A percentile compares a stretch with the other conserved stretches of the same genome.
phyloP scores from a whole-genome alignment of 2,329 filamentous ascomycete species.

The Simplicillium sp. region DNA sequence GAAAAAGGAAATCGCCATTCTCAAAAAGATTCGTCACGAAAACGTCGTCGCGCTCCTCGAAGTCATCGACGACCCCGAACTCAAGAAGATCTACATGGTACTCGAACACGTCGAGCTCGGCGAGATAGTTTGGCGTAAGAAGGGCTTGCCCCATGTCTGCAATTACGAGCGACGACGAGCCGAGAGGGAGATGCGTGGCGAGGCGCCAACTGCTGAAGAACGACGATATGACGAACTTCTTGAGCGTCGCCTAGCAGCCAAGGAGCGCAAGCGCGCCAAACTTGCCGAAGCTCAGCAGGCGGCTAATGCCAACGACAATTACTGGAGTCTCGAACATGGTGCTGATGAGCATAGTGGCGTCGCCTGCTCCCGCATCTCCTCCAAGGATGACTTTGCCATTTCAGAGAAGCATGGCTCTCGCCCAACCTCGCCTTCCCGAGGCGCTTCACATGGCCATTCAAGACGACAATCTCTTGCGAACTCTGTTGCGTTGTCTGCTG shows the following conservation, averaged over 20 bases:
- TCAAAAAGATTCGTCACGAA: conserved; percentile 97
- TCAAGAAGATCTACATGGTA: conserved; percentile 97
- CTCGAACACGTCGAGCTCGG: conserved; percentile 91
- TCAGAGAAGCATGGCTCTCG: conserved; percentile 25
- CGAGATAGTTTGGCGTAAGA: conserved; percentile 89
- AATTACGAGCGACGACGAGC: conserved; percentile 73
- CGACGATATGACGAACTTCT: conserved; percentile 50
- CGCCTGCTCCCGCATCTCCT: conserved; percentile 30
- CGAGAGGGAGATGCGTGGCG: conserved; percentile 58
- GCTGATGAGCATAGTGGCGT: conserved; percentile 41
- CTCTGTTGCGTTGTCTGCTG: conserved; percentile 10
- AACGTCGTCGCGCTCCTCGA: conserved; percentile 93
- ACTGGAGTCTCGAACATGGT: conserved; percentile 81
- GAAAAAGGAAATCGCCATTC: conserved; percentile 92
- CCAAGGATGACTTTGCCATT: conserved; percentile 27
- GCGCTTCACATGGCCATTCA: conserved; percentile 37
- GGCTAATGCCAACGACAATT: conserved; percentile 53
- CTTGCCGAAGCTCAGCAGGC: conserved; percentile 35
- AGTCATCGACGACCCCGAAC: conserved; percentile 92
- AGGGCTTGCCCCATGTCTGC: conserved; percentile 75
- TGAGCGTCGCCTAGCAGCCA: conserved; percentile 48
- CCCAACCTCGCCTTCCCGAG: conserved; percentile 26
- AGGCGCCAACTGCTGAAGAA: conserved; percentile 49
- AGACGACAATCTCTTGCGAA: conserved; percentile 32
- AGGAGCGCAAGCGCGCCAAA: conserved; percentile 47